A percentile compares a stretch with the other conserved stretches of the same genome.
phyloP scores from a whole-genome alignment of 441 rosid species.

The Populus hybrid region DNA sequence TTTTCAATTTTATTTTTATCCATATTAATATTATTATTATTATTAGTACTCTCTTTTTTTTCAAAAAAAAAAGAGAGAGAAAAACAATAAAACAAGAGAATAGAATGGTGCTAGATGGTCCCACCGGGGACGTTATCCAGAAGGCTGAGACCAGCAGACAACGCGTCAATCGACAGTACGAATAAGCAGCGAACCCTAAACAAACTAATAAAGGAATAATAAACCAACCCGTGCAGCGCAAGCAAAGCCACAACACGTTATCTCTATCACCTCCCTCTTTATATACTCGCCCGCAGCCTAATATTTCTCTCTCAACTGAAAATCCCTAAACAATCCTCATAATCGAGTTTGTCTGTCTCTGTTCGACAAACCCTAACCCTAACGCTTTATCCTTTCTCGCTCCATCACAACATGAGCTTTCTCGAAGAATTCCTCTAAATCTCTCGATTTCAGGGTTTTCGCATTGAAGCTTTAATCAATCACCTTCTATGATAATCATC shows the following conservation, averaged over 20 bases:
- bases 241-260: background rate
- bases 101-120: background rate
- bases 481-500: background rate
- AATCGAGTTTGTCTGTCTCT: background rate
- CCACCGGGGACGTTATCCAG: background rate
- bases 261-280: background rate
- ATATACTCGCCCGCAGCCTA: background rate
- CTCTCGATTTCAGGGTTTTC: background rate
- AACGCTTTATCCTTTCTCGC: background rate
- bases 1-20: too few species aligned
- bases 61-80: too few species aligned
- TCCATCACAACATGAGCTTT: background rate
- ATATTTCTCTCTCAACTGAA: background rate
- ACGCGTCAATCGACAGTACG: conserved; percentile 2
- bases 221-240: conserved; percentile 1
- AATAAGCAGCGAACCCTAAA: background rate
- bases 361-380: conserved; percentile 23
- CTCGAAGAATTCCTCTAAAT: background rate
- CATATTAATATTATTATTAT: too few species aligned
- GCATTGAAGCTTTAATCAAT: background rate
- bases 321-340: background rate
- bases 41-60: too few species aligned
- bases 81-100: too few species aligned
- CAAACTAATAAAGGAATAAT: background rate
- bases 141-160: background rate